Evolutionary conservation across 768 basidiomycete genomes (phyloP).

Genomic region (Boletus pseudo-olivaceus): DNA sequence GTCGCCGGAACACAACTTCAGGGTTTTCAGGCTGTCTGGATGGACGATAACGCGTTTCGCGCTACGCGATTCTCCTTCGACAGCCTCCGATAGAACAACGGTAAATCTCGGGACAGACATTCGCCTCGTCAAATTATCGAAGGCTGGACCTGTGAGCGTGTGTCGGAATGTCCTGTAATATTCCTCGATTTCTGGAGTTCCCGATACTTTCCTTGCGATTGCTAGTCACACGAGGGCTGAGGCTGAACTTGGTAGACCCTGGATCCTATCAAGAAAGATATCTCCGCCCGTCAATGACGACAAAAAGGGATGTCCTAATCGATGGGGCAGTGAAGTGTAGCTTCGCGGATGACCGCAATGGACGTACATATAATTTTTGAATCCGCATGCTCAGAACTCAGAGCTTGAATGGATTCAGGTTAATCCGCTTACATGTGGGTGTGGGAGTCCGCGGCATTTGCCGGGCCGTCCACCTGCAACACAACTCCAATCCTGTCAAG

Average conservation of each 20-base stretch:
- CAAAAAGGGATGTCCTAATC: neutral
- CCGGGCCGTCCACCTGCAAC: neutral
- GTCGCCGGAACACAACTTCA: conserved; percentile 68
- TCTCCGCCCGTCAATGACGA: neutral
- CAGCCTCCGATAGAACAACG: conserved; percentile 34
- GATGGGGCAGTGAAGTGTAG: conserved; percentile 1
- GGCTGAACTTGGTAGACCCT: neutral
- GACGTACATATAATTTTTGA: conserved; percentile 4
- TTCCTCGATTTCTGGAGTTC: neutral
- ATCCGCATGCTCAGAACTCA: conserved; percentile 4
- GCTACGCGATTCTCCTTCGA: conserved; percentile 45
- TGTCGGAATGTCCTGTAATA: neutral
- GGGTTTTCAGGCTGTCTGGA: conserved; percentile 54
- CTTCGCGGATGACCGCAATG: conserved; percentile 8
- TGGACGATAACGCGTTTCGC: conserved; percentile 63
- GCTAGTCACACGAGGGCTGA: neutral
- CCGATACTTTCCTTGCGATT: neutral
- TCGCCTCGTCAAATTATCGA: neutral
- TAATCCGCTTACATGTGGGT: neutral
- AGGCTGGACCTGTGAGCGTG: neutral
- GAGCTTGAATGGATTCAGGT: neutral
- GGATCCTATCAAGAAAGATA: conserved; percentile 3
- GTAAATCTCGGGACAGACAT: conserved; percentile 33
- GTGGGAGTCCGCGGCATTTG: conserved; percentile 10
- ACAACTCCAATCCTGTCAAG: neutral